Evolutionary conservation across 768 basidiomycete genomes (phyloP).

Genomic region (Mycena haematopus): DNA sequence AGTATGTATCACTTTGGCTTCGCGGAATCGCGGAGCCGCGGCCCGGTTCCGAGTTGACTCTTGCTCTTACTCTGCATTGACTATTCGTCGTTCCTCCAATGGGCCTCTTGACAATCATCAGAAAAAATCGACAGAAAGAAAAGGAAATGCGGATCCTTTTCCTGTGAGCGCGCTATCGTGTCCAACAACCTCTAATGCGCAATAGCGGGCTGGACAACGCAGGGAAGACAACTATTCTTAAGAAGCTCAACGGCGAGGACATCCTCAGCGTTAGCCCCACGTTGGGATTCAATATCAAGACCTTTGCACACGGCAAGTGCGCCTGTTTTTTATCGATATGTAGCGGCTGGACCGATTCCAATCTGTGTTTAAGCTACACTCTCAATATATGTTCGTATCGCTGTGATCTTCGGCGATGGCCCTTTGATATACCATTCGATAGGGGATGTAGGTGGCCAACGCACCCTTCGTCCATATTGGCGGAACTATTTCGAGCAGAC

Average conservation of each 20-base stretch:
- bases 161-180: slow-evolving; percentile 57
- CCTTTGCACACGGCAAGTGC: slow-evolving; percentile 89
- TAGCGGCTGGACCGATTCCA: slow-evolving; percentile 21
- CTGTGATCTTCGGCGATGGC: slow-evolving; percentile 30
- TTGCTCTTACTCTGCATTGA: not conserved
- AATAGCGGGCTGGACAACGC: slow-evolving; percentile 95
- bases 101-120: slow-evolving; percentile 96
- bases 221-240: slow-evolving; percentile 97
- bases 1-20: slow-evolving; percentile 11
- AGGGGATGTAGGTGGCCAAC: slow-evolving; percentile 99
- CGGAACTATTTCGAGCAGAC: slow-evolving; percentile 99
- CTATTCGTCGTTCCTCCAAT: slow-evolving; percentile 44
- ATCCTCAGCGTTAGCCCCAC: slow-evolving; percentile 90
- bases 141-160: slow-evolving; percentile 97
- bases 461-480: slow-evolving; percentile 97
- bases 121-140: slow-evolving; percentile 95
- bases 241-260: slow-evolving; percentile 93
- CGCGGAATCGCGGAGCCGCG: not conserved
- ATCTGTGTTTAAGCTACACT: slow-evolving; percentile 59
- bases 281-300: slow-evolving; percentile 98
- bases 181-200: slow-evolving; percentile 30
- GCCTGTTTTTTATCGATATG: slow-evolving; percentile 37
- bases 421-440: slow-evolving; percentile 24
- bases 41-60: slow-evolving; percentile 8
- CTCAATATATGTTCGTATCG: slow-evolving; percentile 74